A percentile compares a stretch with the other conserved stretches of the same genome.
Conservation (phyloP, 148 eudicot genomes). For the Chenopodium berlandieri region DNA sequence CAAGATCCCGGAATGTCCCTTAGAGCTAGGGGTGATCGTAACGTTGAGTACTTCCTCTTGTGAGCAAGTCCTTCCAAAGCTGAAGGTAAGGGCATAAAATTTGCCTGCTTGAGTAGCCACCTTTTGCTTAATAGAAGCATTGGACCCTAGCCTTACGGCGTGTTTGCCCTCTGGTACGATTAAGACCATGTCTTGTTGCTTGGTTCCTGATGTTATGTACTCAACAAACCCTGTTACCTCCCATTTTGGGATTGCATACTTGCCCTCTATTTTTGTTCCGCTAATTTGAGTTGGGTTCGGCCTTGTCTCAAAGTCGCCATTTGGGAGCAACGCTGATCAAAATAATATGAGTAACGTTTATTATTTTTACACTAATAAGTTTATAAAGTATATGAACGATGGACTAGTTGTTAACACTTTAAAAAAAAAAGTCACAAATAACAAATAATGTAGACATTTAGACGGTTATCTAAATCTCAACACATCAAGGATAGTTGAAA, state of each 20-base stretch:
- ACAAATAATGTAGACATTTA: too few relatives aligned
- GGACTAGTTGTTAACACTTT: too few relatives aligned
- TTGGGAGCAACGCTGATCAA: constrained; percentile 37
- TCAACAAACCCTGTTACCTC: constrained; percentile 35
- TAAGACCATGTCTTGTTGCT: constrained; percentile 49
- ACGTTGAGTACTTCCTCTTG: constrained; percentile 46
- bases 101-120: constrained; percentile 28
- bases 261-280: constrained; percentile 40
- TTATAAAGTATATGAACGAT: too few relatives aligned
- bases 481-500: too few relatives aligned
- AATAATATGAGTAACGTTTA: background rate
- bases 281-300: constrained; percentile 39
- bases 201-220: constrained; percentile 39
- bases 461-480: too few relatives aligned
- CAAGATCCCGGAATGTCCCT: constrained; percentile 32
- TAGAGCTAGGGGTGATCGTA: constrained; percentile 28
- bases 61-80: constrained; percentile 47
- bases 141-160: constrained; percentile 42
- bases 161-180: constrained; percentile 43
- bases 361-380: background rate
- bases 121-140: constrained; percentile 44
- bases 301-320: constrained; percentile 42
- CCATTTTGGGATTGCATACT: constrained; percentile 39
- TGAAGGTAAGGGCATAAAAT: constrained; percentile 48
- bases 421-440: too few relatives aligned